Evolutionary conservation across 2,329 filamentous ascomycete genomes (phyloP).

Genomic region (Polytolypa hystricis): DNA sequence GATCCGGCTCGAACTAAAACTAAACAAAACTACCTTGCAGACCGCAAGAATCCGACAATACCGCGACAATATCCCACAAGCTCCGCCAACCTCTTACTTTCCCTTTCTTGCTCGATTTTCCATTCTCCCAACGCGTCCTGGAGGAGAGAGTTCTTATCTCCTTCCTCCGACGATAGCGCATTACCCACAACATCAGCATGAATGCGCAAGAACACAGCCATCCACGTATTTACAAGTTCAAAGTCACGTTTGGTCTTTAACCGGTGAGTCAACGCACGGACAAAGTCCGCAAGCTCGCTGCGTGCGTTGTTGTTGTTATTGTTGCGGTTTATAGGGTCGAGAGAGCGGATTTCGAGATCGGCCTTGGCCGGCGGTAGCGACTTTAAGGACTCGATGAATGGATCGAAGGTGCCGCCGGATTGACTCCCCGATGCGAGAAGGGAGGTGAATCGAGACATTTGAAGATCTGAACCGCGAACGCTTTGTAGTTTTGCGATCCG

Average conservation of each 20-base stretch:
- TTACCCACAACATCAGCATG: conserved; percentile 53
- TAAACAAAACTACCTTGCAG: conserved; percentile 35
- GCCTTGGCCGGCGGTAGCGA: conserved; percentile 71
- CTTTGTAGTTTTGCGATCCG: conserved; percentile 59
- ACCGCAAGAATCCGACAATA: conserved; percentile 70
- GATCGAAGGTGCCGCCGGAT: conserved; percentile 50
- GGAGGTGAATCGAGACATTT: conserved; percentile 34
- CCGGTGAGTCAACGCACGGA: conserved; percentile 63
- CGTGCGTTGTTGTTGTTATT: conserved; percentile 21
- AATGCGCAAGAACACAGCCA: conserved; percentile 80
- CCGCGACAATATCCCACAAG: conserved; percentile 81
- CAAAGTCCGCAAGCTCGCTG: conserved; percentile 68
- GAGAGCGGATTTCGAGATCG: conserved; percentile 80
- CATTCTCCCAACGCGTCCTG: conserved; percentile 54
- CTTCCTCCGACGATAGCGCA: conserved; percentile 10
- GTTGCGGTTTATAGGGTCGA: conserved; percentile 34
- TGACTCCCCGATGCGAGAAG: conserved; percentile 36
- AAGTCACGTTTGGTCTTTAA: conserved; percentile 66
- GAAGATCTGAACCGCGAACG: conserved; percentile 23
- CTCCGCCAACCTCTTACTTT: conserved; percentile 58
- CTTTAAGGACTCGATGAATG: conserved; percentile 69
- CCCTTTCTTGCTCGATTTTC: conserved; percentile 60
- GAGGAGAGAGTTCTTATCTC: conserved; percentile 36
- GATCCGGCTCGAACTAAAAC: no score
- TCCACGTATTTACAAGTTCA: conserved; percentile 92